phyloP scores from a whole-genome alignment of 2,329 filamentous ascomycete genomes.

The Amylocarpus encephaloides region DNA sequence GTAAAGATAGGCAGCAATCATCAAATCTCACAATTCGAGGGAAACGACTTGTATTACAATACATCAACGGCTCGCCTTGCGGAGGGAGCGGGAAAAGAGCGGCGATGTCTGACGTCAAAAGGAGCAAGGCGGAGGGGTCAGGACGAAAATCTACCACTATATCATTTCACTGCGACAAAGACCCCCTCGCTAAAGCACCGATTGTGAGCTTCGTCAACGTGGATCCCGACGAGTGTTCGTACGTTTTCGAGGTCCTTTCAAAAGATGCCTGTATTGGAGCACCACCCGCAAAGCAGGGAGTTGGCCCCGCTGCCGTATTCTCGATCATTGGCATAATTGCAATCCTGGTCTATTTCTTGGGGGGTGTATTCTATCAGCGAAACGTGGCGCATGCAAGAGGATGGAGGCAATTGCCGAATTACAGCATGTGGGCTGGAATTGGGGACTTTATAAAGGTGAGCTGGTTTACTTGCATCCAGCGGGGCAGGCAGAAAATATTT shows the following conservation, averaged over 20 bases:
- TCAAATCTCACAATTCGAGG: slow-evolving; percentile 54
- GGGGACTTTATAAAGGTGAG: slow-evolving; percentile 75
- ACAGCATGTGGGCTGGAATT: slow-evolving; percentile 84
- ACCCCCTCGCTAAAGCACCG: slow-evolving; percentile 62
- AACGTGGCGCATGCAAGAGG: slow-evolving; percentile 91
- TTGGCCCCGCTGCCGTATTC: slow-evolving; percentile 72
- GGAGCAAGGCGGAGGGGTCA: slow-evolving; percentile 22
- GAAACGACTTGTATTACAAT: slow-evolving; percentile 70
- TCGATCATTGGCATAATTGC: slow-evolving; percentile 75
- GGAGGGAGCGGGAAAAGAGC: slow-evolving; percentile 40
- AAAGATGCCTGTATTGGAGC: slow-evolving; percentile 68
- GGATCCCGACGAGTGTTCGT: slow-evolving; percentile 84
- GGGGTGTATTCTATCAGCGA: slow-evolving; percentile 91
- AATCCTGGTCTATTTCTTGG: slow-evolving; percentile 80
- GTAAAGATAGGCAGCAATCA: slow-evolving; percentile 47
- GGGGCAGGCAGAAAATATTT: slow-evolving; percentile 23
- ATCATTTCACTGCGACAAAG: slow-evolving; percentile 86
- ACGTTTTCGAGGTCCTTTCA: slow-evolving; percentile 91
- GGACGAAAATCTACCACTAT: slow-evolving; percentile 76
- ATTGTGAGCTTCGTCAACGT: slow-evolving; percentile 75
- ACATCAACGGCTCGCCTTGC: slow-evolving; percentile 71
- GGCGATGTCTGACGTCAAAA: slow-evolving; percentile 22
- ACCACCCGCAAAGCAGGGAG: slow-evolving; percentile 64
- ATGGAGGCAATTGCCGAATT: slow-evolving; percentile 94
- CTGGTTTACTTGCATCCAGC: slow-evolving; percentile 27